Evolutionary conservation across 1,284 basidiomycete genomes (phyloP), one percentile per base, ranked within the genome.

Genomic region (Marasmius oreades): DNA sequence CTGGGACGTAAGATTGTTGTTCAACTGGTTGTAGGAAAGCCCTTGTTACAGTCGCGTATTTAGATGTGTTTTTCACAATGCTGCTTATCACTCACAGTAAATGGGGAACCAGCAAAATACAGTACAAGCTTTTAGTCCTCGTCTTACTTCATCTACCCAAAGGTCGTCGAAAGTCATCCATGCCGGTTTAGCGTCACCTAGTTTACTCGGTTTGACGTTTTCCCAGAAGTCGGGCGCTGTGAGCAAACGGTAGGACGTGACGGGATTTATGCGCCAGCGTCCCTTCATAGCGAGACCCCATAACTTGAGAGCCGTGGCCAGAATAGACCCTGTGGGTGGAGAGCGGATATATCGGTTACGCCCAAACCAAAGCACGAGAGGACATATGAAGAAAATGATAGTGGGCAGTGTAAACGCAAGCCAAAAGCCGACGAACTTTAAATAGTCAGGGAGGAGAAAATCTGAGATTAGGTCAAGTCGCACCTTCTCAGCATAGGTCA

Each of bases 101-200:
- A 90, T 71, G 1, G 88, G 89, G 71, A 67, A 91, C 81, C 88
- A 93, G 48, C 78, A 67, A 73, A 95, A 95, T 55, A 95, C 92
- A 42, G 74, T 72, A 72, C 93, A 95, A 10, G 93, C 93, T 69
- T 91, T 92, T 72, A 93, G 73, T 2, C 90, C 92, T 63, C 92
- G 82, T 55, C 79, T 78, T 52, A 95, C 84, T 67, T 95, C 92
- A 53, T 93, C 90, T 16, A 95, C 90, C 84, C 87, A 93, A 39
- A 76, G 67, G 63, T 91, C 89, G 63, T 91, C 86, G 67, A 83
- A 89, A 3, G 72, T 84, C 86, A 90, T 90, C 88, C 88, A 90
- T 2, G 48, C 31, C 0, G 87, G 87, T 48, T 73, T 75, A 33
- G 71, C 70, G 10, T 28, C 37, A 5, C 70, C 71, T 0, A 75